Percentiles rank a stretch among this genome's conserved stretches.
Conservation (phyloP, 768 basidiomycete species). For the Kwoniella bestiolae region DNA sequence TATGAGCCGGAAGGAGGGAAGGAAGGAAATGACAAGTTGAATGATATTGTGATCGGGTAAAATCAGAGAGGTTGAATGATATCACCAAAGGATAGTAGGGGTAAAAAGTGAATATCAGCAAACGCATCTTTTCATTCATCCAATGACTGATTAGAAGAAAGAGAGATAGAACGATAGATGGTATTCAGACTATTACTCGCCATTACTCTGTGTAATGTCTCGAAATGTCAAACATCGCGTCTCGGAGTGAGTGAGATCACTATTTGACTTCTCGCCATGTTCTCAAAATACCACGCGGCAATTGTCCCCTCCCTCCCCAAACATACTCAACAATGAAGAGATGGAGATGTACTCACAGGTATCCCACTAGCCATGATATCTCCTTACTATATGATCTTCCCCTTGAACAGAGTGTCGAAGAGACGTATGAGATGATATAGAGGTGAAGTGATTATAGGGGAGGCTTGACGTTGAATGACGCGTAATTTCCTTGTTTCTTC, state of each 20-base stretch:
- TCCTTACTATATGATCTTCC: not conserved
- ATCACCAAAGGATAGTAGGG: conserved; percentile 1
- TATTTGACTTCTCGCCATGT: conserved; percentile 18
- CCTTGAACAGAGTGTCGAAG: too few relatives aligned
- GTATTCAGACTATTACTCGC: conserved; percentile 22
- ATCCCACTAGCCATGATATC: conserved; percentile 40
- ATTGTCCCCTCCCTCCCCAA: too few relatives aligned
- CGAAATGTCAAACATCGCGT: conserved; percentile 26
- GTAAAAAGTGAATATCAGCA: not conserved
- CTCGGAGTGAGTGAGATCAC: conserved; percentile 13
- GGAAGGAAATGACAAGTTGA: not conserved
- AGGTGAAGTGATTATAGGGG: conserved; percentile 7
- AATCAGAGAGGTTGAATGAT: conserved; percentile 8
- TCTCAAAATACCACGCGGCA: conserved; percentile 15
- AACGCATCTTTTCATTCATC: not conserved
- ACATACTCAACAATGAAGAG: not conserved
- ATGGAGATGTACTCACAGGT: conserved; percentile 32
- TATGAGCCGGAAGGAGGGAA: not conserved
- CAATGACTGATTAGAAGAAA: not conserved
- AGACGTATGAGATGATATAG: too few relatives aligned
- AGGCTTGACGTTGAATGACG: conserved; percentile 28
- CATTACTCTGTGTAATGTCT: conserved; percentile 12
- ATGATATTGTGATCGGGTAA: not conserved
- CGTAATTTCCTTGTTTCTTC: conserved; percentile 8
- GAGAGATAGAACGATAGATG: not conserved